Base-by-base conservation (phyloP, 108 stramenopile species). In the Parietichytrium sp. region DNA sequence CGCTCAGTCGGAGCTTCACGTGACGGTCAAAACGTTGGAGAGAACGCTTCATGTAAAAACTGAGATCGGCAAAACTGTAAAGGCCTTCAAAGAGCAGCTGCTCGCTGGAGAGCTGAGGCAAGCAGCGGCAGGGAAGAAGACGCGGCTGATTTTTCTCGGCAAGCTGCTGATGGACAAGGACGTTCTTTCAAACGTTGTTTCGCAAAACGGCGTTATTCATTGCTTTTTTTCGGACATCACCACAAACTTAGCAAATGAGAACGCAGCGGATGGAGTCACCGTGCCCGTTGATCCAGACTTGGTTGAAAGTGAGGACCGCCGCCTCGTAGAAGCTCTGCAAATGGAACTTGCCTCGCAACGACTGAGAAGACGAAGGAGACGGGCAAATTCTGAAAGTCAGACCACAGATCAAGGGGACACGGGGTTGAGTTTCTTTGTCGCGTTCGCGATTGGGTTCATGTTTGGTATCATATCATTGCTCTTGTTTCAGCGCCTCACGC, bases 191-290 rank as follows among this genome's bases (percentile, higher is more conserved):
- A 72, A 7, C 29, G 20, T 33, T 25, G 61, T 72, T 13, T 42
- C 61, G 61, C 61, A 72, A 42, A 42, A 72, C 10, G 61, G 61
- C 33, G 61, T 72, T 42, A 25, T 72, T n/a, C 61, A 72, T 42
- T 72, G 61, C 33, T 33, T 72, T 16, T 45, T 72, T 20, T 72
- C 61, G 20, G 61, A 72, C 10, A 36, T 45, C 20, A 72, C 33
- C 42, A 42, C 38, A 10, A 10, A 45, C 38, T 33, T 45, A 27
- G 61, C 38, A 16, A n/a, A 72, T n/a, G 61, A 38, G 33, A 72
- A 72, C 20, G 45, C 36, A 13, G 38, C 61, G 10, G 61, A 72
- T 45, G 61, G 61, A n/a, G 38, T 13, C 10, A 72, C 20, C 13
- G 61, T 72, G 16, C 61, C 61, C 6, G 38, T 72, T 23, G 61